Evolutionary conservation across 495 filamentous ascomycete species (phyloP).

Genomic region (Copromyces sp.): DNA sequence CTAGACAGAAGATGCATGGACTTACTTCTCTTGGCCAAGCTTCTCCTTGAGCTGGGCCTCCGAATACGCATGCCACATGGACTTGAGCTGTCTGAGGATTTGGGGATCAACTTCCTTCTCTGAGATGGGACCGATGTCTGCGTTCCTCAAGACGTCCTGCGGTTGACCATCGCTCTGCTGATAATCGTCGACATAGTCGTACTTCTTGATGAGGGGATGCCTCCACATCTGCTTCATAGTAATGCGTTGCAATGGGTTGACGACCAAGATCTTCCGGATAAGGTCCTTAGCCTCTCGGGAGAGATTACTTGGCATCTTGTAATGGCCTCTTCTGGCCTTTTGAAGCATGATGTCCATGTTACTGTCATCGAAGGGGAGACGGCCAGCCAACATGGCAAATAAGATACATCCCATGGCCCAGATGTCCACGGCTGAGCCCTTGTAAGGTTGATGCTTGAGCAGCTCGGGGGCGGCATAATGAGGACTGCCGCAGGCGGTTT

Average conservation of each 20-base stretch:
- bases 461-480: conserved; percentile 95
- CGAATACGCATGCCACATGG: conserved; percentile 74
- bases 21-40: conserved; percentile 57
- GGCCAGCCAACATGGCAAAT: conserved; percentile 69
- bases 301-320: conserved; percentile 58
- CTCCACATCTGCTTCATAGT: conserved; percentile 68
- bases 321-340: conserved; percentile 60
- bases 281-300: conserved; percentile 67
- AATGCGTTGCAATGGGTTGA: conserved; percentile 66
- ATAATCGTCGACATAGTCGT: conserved; percentile 55
- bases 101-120: conserved; percentile 60
- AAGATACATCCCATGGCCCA: conserved; percentile 94
- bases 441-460: conserved; percentile 58
- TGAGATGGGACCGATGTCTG: conserved; percentile 23
- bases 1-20: not conserved
- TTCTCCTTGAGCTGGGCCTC: conserved; percentile 59
- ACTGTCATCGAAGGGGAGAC: conserved; percentile 71
- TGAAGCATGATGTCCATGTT: conserved; percentile 46
- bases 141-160: conserved; percentile 14
- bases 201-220: conserved; percentile 73
- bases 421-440: conserved; percentile 75
- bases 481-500: conserved; percentile 87
- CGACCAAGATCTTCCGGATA: conserved; percentile 61
- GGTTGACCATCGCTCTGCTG: conserved; percentile 19
- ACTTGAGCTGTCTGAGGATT: conserved; percentile 71